A percentile compares a stretch with the other conserved stretches of the same genome.
These are phyloP conservation scores for Alternaria sp. DNA, from an alignment of 2,329 filamentous ascomycete species.

Conservation along the genomic window DNA sequence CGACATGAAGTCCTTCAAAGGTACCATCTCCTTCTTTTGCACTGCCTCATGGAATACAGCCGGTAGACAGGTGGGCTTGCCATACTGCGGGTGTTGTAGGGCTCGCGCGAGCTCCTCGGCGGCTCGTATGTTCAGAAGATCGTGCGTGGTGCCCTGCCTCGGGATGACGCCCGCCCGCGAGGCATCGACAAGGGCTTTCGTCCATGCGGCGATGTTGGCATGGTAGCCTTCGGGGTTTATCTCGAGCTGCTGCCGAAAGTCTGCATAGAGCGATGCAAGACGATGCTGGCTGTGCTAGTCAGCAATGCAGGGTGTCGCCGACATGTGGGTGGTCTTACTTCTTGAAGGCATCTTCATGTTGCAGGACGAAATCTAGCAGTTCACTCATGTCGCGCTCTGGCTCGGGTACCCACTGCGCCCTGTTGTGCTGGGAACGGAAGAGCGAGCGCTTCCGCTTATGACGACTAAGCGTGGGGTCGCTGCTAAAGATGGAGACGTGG, in stretches of 20 bases:
- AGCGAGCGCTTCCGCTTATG: constrained; percentile 28
- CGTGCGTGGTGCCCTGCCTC: constrained; percentile 45
- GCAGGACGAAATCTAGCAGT: constrained; percentile 66
- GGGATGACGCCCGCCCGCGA: constrained; percentile 67
- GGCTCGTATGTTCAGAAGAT: constrained; percentile 59
- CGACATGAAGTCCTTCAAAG: constrained; percentile 70
- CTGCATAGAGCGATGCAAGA: constrained; percentile 85
- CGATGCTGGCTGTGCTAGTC: constrained; percentile 64
- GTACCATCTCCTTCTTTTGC: constrained; percentile 70
- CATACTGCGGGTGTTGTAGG: constrained; percentile 78
- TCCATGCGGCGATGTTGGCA: constrained; percentile 82
- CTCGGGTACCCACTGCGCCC: constrained; percentile 22
- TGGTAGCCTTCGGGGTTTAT: constrained; percentile 85
- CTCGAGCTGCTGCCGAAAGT: constrained; percentile 75
- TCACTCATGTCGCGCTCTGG: constrained; percentile 62
- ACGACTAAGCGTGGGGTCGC: constrained; percentile 24
- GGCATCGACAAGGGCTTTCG: constrained; percentile 73
- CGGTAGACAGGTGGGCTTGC: constrained; percentile 79
- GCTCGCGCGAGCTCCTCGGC: constrained; percentile 70
- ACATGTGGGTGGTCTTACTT: constrained; percentile 40
- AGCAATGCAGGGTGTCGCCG: constrained; percentile 5
- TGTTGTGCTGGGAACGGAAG: constrained; percentile 27
- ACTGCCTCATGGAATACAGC: constrained; percentile 80
- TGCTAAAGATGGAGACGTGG: constrained; percentile 30
- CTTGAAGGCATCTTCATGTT: constrained; percentile 58